Evolutionary conservation across 2,329 filamentous ascomycete genomes (phyloP).

Genomic region (Penicillium sp.): DNA sequence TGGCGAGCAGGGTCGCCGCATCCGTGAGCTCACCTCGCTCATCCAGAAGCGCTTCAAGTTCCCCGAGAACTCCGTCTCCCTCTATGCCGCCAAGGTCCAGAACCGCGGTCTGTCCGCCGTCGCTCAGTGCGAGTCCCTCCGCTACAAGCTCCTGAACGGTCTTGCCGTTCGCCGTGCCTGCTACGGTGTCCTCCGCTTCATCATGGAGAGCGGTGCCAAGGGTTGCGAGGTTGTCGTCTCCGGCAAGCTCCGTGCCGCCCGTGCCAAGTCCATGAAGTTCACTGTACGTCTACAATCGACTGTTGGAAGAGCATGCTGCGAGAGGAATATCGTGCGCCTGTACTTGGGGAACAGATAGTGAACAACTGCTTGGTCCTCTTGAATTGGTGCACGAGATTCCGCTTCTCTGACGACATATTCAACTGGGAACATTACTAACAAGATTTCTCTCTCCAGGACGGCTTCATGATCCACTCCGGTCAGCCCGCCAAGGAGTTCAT

Average conservation of each 20-base stretch:
- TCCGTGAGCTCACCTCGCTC: constrained; percentile 99
- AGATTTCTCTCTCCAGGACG: constrained; percentile 62
- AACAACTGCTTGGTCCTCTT: neutral
- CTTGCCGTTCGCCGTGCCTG: constrained; percentile 97
- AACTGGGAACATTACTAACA: neutral
- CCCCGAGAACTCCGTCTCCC: constrained; percentile 99
- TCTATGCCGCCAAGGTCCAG: constrained; percentile 99
- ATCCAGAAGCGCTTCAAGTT: constrained; percentile 99
- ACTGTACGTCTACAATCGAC: constrained; percentile 67
- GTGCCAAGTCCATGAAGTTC: constrained; percentile 99
- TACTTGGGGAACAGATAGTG: neutral
- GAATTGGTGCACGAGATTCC: neutral
- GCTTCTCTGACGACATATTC: neutral
- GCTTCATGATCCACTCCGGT: constrained; percentile 99
- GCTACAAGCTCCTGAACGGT: constrained; percentile 99
- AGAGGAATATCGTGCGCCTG: neutral
- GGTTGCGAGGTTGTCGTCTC: constrained; percentile 99
- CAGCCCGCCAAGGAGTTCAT: constrained; percentile 99
- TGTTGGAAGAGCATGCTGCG: neutral
- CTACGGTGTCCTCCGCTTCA: constrained; percentile 99
- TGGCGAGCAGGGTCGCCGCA: constrained; percentile 99
- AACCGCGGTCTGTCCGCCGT: constrained; percentile 99
- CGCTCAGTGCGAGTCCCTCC: constrained; percentile 99
- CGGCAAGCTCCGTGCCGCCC: constrained; percentile 97
- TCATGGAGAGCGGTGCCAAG: constrained; percentile 99